Conservation (phyloP, 495 filamentous ascomycete species). For the Xylaria acuta region DNA sequence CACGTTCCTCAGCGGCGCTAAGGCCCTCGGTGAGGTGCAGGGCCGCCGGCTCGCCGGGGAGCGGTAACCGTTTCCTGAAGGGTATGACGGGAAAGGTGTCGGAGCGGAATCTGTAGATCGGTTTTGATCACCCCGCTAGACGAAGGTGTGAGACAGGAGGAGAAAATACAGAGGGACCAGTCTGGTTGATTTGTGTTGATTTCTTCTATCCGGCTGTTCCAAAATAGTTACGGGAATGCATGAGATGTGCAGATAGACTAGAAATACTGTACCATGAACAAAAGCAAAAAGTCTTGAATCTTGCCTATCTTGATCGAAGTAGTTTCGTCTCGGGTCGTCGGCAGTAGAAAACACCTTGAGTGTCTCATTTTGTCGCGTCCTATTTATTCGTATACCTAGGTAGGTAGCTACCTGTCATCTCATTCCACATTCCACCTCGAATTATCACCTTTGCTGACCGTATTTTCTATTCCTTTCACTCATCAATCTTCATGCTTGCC, state of each 20-base stretch:
- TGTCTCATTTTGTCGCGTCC: not conserved
- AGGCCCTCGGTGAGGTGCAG: slow-evolving; percentile 92
- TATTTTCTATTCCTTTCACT: not conserved
- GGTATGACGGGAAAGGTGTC: not conserved
- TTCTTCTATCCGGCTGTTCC: not conserved
- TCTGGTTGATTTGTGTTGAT: not conserved
- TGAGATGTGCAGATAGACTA: slow-evolving; percentile 14
- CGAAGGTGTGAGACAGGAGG: slow-evolving; percentile 4
- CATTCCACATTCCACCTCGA: not conserved
- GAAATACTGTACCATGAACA: slow-evolving; percentile 8
- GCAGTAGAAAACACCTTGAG: not conserved
- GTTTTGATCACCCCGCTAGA: not conserved
- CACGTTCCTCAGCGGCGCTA: slow-evolving; percentile 85
- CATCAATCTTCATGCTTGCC: not conserved
- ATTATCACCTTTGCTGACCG: not conserved
- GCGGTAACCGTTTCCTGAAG: slow-evolving; percentile 51
- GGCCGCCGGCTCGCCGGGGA: slow-evolving; percentile 80
- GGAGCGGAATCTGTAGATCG: not conserved
- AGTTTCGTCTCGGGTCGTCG: not conserved
- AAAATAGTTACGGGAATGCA: not conserved
- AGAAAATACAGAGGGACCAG: slow-evolving; percentile 5
- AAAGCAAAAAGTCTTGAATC: slow-evolving; percentile 8
- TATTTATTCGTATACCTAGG: too few species aligned
- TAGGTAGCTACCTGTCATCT: not conserved
- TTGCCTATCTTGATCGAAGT: not conserved